Evolutionary conservation across 2,329 filamentous ascomycete genomes (phyloP).

Genomic region (Nannizzia gypsea): DNA sequence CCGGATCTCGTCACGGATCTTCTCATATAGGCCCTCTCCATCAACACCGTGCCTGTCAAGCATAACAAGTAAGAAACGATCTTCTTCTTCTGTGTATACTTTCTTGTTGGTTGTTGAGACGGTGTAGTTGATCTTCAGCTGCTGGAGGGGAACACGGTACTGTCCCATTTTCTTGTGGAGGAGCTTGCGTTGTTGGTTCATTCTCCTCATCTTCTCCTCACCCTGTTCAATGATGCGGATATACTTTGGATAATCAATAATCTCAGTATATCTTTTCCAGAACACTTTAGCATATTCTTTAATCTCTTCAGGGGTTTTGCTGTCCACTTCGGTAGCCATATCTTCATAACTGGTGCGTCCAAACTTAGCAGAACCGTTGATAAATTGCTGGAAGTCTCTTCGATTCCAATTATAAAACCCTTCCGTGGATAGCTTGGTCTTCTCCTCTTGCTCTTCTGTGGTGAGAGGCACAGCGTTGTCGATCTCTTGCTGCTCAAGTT

Average conservation of each 20-base stretch:
- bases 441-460: slow-evolving; percentile 79
- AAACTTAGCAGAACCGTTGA: slow-evolving; percentile 89
- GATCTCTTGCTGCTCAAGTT: slow-evolving; percentile 80
- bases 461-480: slow-evolving; percentile 81
- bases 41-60: slow-evolving; percentile 88
- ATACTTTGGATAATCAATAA: slow-evolving; percentile 79
- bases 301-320: slow-evolving; percentile 74
- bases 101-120: slow-evolving; percentile 99
- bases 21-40: slow-evolving; percentile 78
- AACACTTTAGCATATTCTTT: slow-evolving; percentile 89
- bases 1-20: slow-evolving; percentile 92
- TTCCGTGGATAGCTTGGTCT: slow-evolving; percentile 65
- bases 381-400: slow-evolving; percentile 94
- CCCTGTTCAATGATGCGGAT: slow-evolving; percentile 83
- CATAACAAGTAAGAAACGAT: slow-evolving; percentile 86
- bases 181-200: slow-evolving; percentile 85
- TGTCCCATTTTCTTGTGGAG: slow-evolving; percentile 89
- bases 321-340: slow-evolving; percentile 83
- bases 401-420: slow-evolving; percentile 95
- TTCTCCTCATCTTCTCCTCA: slow-evolving; percentile 77
- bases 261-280: slow-evolving; percentile 89
- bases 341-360: slow-evolving; percentile 74
- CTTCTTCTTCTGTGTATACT: slow-evolving; percentile 97
- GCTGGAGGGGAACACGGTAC: slow-evolving; percentile 93
- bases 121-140: slow-evolving; percentile 97